phyloP scores from a whole-genome alignment of 768 basidiomycete genomes.

The Psilocybe azurescens region DNA sequence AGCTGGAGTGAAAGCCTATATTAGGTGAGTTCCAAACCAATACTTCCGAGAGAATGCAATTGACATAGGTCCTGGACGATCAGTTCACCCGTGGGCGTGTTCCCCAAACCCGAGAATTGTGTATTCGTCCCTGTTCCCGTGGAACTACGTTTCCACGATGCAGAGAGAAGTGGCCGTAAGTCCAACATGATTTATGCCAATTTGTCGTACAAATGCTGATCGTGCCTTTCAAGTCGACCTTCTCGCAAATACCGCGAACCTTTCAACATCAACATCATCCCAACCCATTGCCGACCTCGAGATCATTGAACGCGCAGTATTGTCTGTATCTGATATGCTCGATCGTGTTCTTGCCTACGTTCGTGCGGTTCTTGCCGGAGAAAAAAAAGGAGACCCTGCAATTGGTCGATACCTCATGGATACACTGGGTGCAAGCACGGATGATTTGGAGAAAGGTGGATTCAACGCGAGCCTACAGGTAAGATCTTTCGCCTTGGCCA shows the following conservation, averaged over 20 bases:
- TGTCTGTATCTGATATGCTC: conserved; percentile 75
- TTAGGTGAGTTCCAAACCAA: conserved; percentile 60
- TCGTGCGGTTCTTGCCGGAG: conserved; percentile 77
- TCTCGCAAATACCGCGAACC: conserved; percentile 54
- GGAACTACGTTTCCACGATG: conserved; percentile 79
- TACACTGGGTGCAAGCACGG: conserved; percentile 75
- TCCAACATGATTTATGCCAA: conserved; percentile 19
- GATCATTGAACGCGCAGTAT: conserved; percentile 75
- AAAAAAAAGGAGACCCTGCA: conserved; percentile 78
- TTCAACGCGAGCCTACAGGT: conserved; percentile 84
- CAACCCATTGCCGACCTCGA: conserved; percentile 75
- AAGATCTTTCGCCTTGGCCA: neutral
- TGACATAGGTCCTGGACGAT: conserved; percentile 18
- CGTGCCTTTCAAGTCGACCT: conserved; percentile 69
- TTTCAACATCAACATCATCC: conserved; percentile 49
- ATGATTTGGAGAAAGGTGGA: conserved; percentile 69
- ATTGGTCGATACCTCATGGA: conserved; percentile 93
- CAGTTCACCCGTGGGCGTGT: conserved; percentile 88
- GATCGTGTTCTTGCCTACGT: conserved; percentile 89
- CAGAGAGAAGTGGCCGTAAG: conserved; percentile 87
- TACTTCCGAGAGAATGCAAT: conserved; percentile 13
- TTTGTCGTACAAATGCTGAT: conserved; percentile 6
- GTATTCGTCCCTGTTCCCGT: conserved; percentile 95
- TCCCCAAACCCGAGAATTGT: conserved; percentile 92
- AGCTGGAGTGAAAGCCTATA: conserved; percentile 85